Base-by-base conservation (phyloP, 2,329 filamentous ascomycete genomes). In the Ciborinia camelliae region DNA sequence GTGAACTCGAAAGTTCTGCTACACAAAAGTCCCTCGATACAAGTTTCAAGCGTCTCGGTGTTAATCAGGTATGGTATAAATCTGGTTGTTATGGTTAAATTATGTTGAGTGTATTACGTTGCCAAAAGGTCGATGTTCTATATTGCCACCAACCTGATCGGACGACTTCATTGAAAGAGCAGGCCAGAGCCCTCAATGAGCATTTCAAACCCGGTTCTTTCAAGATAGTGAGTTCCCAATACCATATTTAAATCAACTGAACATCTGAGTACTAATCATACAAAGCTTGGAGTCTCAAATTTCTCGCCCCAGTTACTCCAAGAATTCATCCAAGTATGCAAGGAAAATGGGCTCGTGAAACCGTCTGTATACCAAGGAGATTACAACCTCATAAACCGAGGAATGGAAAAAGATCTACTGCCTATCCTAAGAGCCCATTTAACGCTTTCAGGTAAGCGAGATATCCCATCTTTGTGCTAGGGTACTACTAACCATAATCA, bases 321-420 rank as follows among this genome's bases (percentile, higher is more conserved):
- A 62, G 32, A 51, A 18, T 35, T 51, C 4, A 45, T 62, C 20
- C 32, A 30, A n/a, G 15, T 52, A 8, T 62, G 59, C 26, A n/a
- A 62, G 1, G 32, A 62, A 15, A 62, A 62, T 14, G 5, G 18
- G 9, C 71, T 43, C 50, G 65, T 73, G 20, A 71, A 72, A 50
- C 75, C 75, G 0, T 66, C 67, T 15, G 69, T 76, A n/a, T 75
- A 74, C 53, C 72, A 76, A 66, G 73, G 71, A 10, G 57, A 71
- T 37, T 73, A 73, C 54, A 72, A 71, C 43, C 14, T 65, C 12
- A 50, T 71, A 14, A 64, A 14, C 30, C 55, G 65, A 37, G 58
- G 63, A 6, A 52, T 43, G 59, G 58, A 62, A 23, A 62, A 62
- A 45, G 6, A 20, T 28, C 15, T 62, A 12, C 26, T 45, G 1